A percentile compares a stretch with the other conserved stretches of the same genome.
Conservation (phyloP, 371 early-diverging fungal species). For the Vavraia culicis region DNA sequence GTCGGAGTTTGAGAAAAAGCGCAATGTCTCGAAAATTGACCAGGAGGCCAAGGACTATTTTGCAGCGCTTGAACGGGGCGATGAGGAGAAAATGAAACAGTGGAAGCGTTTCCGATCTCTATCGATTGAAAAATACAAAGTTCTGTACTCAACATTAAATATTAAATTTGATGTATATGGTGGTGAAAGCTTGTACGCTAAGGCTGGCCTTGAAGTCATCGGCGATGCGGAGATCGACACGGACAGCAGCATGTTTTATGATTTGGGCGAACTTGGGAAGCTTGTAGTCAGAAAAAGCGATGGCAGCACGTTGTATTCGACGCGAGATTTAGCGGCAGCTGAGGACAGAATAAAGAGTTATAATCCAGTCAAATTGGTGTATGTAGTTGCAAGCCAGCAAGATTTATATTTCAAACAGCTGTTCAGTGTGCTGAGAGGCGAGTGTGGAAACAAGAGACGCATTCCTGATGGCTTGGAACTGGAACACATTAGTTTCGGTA, state of each 20-base stretch:
- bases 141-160: conserved; percentile 70
- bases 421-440: conserved; percentile 63
- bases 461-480: too few relatives aligned
- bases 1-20: too few relatives aligned
- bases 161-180: conserved; percentile 83
- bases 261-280: conserved; percentile 34
- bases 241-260: conserved; percentile 39
- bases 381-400: conserved; percentile 81
- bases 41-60: conserved; percentile 80
- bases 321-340: conserved; percentile 91
- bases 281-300: conserved; percentile 67
- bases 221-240: conserved; percentile 48
- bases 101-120: conserved; percentile 77
- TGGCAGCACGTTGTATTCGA: conserved; percentile 81
- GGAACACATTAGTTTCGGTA: conserved; percentile 79
- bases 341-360: conserved; percentile 65
- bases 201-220: conserved; percentile 51
- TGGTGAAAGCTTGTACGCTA: conserved; percentile 78
- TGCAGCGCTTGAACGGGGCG: conserved; percentile 82
- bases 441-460: conserved; percentile 53
- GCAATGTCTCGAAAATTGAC: conserved; percentile 52
- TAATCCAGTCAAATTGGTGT: conserved; percentile 74
- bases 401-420: conserved; percentile 80
- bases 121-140: conserved; percentile 73
- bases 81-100: conserved; percentile 54